These are phyloP conservation scores for Isabelozyma rhagii DNA, from an alignment of 805 yeast genomes.

Conservation along the genomic window DNA sequence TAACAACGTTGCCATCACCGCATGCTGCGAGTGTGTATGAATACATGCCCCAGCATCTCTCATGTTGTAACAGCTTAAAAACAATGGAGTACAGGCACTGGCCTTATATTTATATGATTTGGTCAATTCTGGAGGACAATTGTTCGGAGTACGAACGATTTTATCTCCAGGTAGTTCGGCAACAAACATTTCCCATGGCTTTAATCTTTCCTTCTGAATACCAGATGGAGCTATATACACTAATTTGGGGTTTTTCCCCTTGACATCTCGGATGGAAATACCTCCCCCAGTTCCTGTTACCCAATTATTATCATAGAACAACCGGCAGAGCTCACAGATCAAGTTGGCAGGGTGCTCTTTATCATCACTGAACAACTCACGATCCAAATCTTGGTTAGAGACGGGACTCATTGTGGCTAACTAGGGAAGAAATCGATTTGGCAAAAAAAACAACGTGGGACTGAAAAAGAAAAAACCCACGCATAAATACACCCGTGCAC, in stretches of 20 bases:
- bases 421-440: no score
- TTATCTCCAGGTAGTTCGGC: slow-evolving; percentile 52
- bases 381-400: not conserved
- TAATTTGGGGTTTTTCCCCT: slow-evolving; percentile 39
- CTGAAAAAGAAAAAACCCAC: not conserved
- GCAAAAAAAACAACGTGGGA: not conserved
- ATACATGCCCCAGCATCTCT: slow-evolving; percentile 88
- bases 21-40: slow-evolving; percentile 89
- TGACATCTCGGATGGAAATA: slow-evolving; percentile 62
- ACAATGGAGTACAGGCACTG: slow-evolving; percentile 92
- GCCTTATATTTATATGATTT: slow-evolving; percentile 59
- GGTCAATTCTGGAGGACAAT: slow-evolving; percentile 34
- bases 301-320: slow-evolving; percentile 82
- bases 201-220: slow-evolving; percentile 86
- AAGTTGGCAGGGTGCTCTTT: slow-evolving; percentile 77
- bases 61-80: slow-evolving; percentile 64
- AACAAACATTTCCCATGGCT: slow-evolving; percentile 79
- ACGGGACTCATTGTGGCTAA: no score
- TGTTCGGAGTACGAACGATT: slow-evolving; percentile 58
- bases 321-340: slow-evolving; percentile 76
- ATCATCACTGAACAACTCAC: slow-evolving; percentile 27
- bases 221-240: slow-evolving; percentile 93
- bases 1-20: slow-evolving; percentile 75
- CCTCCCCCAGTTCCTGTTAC: slow-evolving; percentile 98
- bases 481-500: not conserved